A percentile compares a stretch with the other conserved stretches of the same genome.
These are phyloP conservation scores for Auriscalpium vulgare DNA, from an alignment of 768 basidiomycete species.

Conservation along the genomic window DNA sequence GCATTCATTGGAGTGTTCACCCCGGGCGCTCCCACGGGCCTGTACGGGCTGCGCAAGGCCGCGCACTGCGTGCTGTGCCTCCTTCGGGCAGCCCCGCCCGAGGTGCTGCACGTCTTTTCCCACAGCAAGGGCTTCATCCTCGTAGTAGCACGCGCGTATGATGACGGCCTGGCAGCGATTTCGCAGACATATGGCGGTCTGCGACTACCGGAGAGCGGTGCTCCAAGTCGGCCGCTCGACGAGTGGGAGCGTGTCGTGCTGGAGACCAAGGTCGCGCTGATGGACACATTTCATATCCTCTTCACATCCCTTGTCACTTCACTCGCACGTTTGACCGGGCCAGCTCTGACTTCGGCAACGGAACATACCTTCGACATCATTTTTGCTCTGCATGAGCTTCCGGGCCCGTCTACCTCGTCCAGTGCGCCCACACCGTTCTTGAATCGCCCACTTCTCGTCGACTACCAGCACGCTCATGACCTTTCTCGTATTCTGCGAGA, in stretches of 20 bases:
- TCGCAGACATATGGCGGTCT: conserved; percentile 58
- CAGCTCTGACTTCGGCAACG: conserved; percentile 35
- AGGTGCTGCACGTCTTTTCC: conserved; percentile 44
- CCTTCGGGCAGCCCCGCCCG: conserved; percentile 41
- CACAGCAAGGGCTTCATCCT: conserved; percentile 44
- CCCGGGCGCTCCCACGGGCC: conserved; percentile 34
- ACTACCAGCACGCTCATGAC: conserved; percentile 65
- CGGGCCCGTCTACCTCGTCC: conserved; percentile 24
- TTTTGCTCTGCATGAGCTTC: conserved; percentile 48
- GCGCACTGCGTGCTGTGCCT: conserved; percentile 49
- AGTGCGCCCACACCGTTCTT: conserved; percentile 37
- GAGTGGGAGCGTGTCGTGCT: conserved; percentile 71
- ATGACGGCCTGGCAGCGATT: conserved; percentile 44
- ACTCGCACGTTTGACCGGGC: conserved; percentile 34
- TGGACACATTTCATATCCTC: conserved; percentile 63
- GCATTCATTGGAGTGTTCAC: conserved; percentile 45
- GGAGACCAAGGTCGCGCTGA: conserved; percentile 61
- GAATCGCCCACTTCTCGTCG: conserved; percentile 56
- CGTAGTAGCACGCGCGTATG: conserved; percentile 53
- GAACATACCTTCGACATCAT: conserved; percentile 52
- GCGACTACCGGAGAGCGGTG: conserved; percentile 21
- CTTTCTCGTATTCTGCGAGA: conserved; percentile 28
- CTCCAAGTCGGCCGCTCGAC: conserved; percentile 27
- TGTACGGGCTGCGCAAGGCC: conserved; percentile 60
- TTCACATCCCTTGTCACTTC: conserved; percentile 42